Evolutionary conservation across 192 early-diverging fungal species (phyloP), one percentile per base, ranked within the genome.

Genomic region (Lobulomyces angularis): DNA sequence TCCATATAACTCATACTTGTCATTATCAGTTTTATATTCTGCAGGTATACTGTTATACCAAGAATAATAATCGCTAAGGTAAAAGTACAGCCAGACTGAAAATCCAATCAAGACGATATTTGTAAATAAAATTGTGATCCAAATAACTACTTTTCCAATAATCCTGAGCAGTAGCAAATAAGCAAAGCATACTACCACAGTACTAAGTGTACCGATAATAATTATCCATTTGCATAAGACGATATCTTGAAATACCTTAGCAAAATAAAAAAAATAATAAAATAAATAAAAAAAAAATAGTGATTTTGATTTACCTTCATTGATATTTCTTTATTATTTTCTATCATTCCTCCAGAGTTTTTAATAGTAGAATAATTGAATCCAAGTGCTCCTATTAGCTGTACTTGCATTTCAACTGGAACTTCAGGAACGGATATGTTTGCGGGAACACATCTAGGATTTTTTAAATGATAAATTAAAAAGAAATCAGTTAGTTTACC

Each of bases 61-160:
- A 7, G 19, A n/a, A n/a, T n/a, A n/a, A n/a, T 51, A 16, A 6
- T 17, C 22, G 37, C 55, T 30, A 59, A 60, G 58, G 43, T 31
- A 67, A 25, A 43, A 55, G 41, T 61, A 67, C 17, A 65, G 51
- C 40, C 36, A 31, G 17, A 27, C 34, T 3, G 63, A 36, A 5
- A 30, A 45, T 33, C 18, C 57, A 3, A 34, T 41, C 22, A 67
- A 51, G 5, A 55, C 31, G n/a, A 67, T 19, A 29, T 56, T 56
- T 9, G 49, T 35, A 33, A 43, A 25, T 18, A 67, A 33, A 18
- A 68, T 38, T 9, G 64, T 59, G 8, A 49, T 1, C 62, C 63
- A 68, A 1, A 68, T 63, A 39, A 42, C 33, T 40, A 46, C 43
- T 9, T 41, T n/a, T 0, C 21, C 41, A 12, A 62, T 40, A 20